phyloP scores from a whole-genome alignment of 176 grass and related monocot species.

The Zea luxurians region DNA sequence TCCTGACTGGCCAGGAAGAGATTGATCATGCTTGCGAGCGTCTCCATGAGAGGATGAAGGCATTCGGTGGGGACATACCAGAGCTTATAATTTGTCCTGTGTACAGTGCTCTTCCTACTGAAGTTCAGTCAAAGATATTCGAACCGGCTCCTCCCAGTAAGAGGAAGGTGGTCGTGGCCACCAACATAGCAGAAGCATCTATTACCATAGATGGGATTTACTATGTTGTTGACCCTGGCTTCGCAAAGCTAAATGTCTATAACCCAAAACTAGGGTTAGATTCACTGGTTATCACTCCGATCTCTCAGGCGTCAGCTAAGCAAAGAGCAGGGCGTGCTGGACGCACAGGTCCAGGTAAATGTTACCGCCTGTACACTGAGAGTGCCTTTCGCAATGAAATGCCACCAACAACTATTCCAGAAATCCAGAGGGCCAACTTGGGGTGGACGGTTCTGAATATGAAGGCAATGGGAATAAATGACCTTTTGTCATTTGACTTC shows the following conservation, averaged over 20 bases:
- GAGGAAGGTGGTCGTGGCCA: conserved; percentile 96
- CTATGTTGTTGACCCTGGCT: conserved; percentile 95
- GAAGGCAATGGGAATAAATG: conserved; percentile 99
- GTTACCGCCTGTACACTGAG: conserved; percentile 92
- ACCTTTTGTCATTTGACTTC: conserved; percentile 91
- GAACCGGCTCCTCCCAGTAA: conserved; percentile 89
- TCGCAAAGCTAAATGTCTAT: conserved; percentile 91
- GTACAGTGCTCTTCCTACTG: conserved; percentile 95
- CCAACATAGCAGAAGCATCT: conserved; percentile 97
- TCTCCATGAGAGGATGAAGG: conserved; percentile 95
- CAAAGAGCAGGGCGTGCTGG: conserved; percentile 96
- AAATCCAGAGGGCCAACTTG: conserved; percentile 95
- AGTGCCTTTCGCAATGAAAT: conserved; percentile 96
- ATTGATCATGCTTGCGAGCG: conserved; percentile 93
- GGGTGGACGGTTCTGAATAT: conserved; percentile 76
- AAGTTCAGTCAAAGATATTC: conserved; percentile 96
- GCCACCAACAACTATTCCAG: conserved; percentile 84
- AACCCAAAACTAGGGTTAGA: conserved; percentile 94
- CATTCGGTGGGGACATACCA: conserved; percentile 81
- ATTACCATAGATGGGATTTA: conserved; percentile 93
- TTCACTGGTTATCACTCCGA: conserved; percentile 89
- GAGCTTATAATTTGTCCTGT: conserved; percentile 94
- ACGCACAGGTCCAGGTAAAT: conserved; percentile 85
- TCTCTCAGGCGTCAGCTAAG: conserved; percentile 94
- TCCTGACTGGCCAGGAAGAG: conserved; percentile 93